These are phyloP conservation scores for Brettanomyces naardenensis DNA, from an alignment of 805 yeast genomes.

Conservation along the genomic window DNA sequence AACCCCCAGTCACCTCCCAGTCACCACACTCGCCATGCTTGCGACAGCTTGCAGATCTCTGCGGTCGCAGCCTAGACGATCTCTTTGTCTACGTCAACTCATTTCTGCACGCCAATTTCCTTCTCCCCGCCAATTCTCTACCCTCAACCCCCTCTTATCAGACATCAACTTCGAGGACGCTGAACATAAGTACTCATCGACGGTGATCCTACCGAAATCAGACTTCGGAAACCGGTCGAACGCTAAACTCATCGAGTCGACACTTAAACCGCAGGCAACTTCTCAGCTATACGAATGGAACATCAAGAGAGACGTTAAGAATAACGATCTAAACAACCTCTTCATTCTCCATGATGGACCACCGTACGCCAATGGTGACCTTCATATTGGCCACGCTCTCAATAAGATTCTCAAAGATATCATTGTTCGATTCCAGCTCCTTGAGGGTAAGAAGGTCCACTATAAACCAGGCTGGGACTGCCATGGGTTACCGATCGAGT, in stretches of 20 bases:
- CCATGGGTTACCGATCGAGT: conserved; percentile 94
- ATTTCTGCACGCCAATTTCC: too few relatives aligned
- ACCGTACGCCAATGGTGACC: conserved; percentile 93
- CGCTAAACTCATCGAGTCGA: conserved; percentile 32
- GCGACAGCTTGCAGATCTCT: too few relatives aligned
- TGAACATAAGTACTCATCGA: conserved; percentile 17
- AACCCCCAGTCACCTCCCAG: too few relatives aligned
- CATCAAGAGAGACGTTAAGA: conserved; percentile 17
- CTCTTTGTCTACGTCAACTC: too few relatives aligned
- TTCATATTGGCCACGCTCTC: conserved; percentile 88
- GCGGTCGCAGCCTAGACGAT: too few relatives aligned
- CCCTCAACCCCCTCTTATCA: too few relatives aligned
- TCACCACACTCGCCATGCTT: too few relatives aligned
- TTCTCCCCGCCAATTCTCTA: too few relatives aligned
- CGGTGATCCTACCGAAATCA: conserved; percentile 51
- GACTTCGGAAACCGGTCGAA: conserved; percentile 56
- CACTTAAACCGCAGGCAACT: conserved; percentile 45
- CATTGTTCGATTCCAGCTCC: conserved; percentile 60
- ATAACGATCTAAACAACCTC: conserved; percentile 27
- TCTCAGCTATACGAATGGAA: conserved; percentile 64
- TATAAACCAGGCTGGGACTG: conserved; percentile 98
- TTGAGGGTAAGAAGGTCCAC: conserved; percentile 49
- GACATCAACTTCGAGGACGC: conserved; percentile 4
- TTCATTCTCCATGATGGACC: conserved; percentile 94
- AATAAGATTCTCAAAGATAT: conserved; percentile 88